Evolutionary conservation across 163 green algal genomes (phyloP).

Genomic region (Chlamydomonas reinhardtii): DNA sequence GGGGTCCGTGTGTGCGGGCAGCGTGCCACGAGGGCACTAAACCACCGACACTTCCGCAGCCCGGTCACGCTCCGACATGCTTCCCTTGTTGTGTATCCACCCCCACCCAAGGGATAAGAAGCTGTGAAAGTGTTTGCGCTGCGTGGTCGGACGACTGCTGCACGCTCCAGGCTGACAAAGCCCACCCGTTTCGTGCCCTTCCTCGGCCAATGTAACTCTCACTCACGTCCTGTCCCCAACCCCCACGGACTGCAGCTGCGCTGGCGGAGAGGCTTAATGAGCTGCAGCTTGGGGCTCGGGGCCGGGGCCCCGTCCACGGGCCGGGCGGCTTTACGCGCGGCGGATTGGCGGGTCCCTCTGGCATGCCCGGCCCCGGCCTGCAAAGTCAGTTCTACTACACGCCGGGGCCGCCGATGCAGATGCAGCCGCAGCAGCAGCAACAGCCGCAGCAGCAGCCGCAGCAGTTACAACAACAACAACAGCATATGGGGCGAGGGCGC

Average conservation of each 20-base stretch:
- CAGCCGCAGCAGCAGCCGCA: slow-evolving; percentile 15
- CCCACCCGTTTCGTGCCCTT: too few species aligned
- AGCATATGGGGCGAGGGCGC: not conserved
- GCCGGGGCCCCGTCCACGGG: not conserved
- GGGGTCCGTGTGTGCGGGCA: too few species aligned
- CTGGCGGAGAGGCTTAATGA: slow-evolving; percentile 42
- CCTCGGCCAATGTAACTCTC: too few species aligned
- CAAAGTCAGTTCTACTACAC: slow-evolving; percentile 36
- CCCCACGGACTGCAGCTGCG: slow-evolving; percentile 20
- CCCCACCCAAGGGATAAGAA: too few species aligned
- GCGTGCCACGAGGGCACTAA: too few species aligned
- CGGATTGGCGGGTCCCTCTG: slow-evolving; percentile 2
- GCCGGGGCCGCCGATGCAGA: not conserved
- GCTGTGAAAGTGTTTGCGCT: too few species aligned
- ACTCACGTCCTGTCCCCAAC: not conserved
- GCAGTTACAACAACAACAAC: not conserved
- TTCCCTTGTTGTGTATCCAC: too few species aligned
- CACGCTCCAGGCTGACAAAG: too few species aligned
- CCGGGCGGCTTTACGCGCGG: not conserved
- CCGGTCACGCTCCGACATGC: too few species aligned
- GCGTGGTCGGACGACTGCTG: too few species aligned
- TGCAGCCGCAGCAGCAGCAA: not conserved
- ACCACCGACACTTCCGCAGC: too few species aligned
- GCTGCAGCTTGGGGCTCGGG: slow-evolving; percentile 33
- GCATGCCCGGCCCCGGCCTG: not conserved